Evolutionary conservation across 1,284 basidiomycete species (phyloP), one percentile per base, ranked within the genome.

Genomic region (Clitocybe nebularis): DNA sequence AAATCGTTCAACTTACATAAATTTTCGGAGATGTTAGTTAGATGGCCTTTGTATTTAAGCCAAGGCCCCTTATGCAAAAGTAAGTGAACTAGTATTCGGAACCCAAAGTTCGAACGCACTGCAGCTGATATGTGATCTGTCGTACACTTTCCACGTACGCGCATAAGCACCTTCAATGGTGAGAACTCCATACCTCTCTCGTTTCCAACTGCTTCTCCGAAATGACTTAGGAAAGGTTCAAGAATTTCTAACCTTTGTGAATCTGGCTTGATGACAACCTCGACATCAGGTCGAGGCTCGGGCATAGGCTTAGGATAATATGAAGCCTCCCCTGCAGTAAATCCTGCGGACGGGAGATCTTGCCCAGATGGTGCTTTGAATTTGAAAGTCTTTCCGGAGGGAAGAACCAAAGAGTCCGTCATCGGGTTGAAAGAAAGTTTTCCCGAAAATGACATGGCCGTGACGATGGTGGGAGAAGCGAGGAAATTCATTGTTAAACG

Each of bases 101-200:
- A 13, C 22, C 32, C 9, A 16, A 14, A 36, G n/a, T 1, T 22
- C 19, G 4, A n/a, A 64, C 77, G 39, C 54, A 88, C 86, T 21
- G 93, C 94, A 37, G 94, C 93, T 29, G 89, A 93, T 46, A 97
- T 97, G 62, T 97, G 93, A 60, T 99, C 96, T 20, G 96, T 99
- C 11, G 95, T 99, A 67, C 95, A 99, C 69, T 99, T 99, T 36
- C 96, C 96, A 52, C 90, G 73, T 11, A 99, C 90, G 19, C 93
- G 73, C 77, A 99, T 82, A 41, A 99, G 64, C 45, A 95, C 91
- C 55, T 81, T 89, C 62, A 93, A 67, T 25, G 74, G 54, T 14
- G 91, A 85, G 9, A 99, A 74, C 71, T 99, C 96, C 41, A 86
- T 66, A 13, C 77, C 73, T 48, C 74, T 61, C 21, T 69, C 59